A percentile compares a stretch with the other conserved stretches of the same genome.
phyloP scores from a whole-genome alignment of 2,329 filamentous ascomycete species.

The Aspergillus fijiensis region DNA sequence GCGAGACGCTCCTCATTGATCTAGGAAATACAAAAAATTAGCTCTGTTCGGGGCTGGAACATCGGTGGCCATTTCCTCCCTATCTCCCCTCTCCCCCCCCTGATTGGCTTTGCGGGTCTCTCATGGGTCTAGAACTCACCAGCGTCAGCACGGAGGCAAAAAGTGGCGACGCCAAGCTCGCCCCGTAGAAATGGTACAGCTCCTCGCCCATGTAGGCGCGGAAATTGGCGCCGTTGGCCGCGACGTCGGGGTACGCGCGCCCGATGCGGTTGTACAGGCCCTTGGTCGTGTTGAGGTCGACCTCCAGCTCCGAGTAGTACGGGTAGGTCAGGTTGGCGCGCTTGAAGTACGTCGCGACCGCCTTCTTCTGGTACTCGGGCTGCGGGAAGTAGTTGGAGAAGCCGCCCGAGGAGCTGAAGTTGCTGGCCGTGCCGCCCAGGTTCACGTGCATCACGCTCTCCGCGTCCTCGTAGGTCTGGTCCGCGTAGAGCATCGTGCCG shows the following conservation, averaged over 20 bases:
- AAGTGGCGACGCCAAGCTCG: conserved; percentile 30
- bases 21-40: conserved; percentile 5
- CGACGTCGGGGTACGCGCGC: conserved; percentile 52
- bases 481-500: conserved; percentile 32
- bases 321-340: conserved; percentile 30
- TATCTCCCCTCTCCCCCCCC: no score
- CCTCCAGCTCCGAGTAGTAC: conserved; percentile 34
- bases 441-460: conserved; percentile 35
- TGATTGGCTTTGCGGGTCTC: no score
- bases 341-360: conserved; percentile 45
- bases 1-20: conserved; percentile 53
- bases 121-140: conserved; percentile 17
- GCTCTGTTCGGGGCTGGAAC: background rate
- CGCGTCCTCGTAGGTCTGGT: conserved; percentile 26
- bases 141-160: conserved; percentile 32
- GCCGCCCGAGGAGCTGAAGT: conserved; percentile 46
- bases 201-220: conserved; percentile 20
- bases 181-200: conserved; percentile 26
- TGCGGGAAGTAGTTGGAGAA: conserved; percentile 50
- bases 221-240: conserved; percentile 44
- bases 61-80: background rate
- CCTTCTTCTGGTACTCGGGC: conserved; percentile 43
- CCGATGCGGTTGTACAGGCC: conserved; percentile 48
- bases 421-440: conserved; percentile 25
- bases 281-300: conserved; percentile 36